A percentile compares a stretch with the other conserved stretches of the same genome.
phyloP scores from a whole-genome alignment of 352 stramenopile species.

The Globisporangium paroecandrum region DNA sequence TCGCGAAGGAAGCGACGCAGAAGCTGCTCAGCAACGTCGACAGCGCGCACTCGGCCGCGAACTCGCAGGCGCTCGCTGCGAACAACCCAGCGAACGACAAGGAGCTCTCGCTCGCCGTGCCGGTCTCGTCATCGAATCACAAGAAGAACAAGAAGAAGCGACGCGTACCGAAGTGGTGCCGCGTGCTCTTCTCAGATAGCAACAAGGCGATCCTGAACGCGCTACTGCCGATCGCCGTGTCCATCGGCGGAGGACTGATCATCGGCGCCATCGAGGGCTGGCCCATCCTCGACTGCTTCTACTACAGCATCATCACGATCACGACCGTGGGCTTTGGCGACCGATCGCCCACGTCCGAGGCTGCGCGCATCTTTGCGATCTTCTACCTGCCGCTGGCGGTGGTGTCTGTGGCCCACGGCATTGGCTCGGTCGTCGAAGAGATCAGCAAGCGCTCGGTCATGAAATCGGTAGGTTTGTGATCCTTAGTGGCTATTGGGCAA shows the following conservation, averaged over 20 bases:
- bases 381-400: conserved; percentile 78
- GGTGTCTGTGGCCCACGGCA: conserved; percentile 58
- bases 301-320: conserved; percentile 89
- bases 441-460: conserved; percentile 52
- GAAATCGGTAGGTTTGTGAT: conserved; percentile 27
- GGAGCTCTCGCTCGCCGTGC: conserved; percentile 19
- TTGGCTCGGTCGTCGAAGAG: conserved; percentile 65
- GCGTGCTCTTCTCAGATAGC: conserved; percentile 43
- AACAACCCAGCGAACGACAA: conserved; percentile 16
- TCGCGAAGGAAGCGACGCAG: conserved; percentile 56
- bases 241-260: conserved; percentile 48
- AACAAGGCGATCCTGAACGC: conserved; percentile 46
- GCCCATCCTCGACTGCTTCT: conserved; percentile 84
- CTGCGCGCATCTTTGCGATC: conserved; percentile 75
- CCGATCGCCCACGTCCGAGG: conserved; percentile 53
- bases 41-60: conserved; percentile 25
- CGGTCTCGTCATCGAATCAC: background rate
- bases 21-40: conserved; percentile 48
- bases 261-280: conserved; percentile 59
- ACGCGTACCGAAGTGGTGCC: conserved; percentile 29
- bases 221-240: conserved; percentile 45
- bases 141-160: conserved; percentile 3
- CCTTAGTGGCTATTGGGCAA: background rate
- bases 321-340: conserved; percentile 89
- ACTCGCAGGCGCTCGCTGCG: background rate